These are phyloP conservation scores for Xylaria sp. DNA, from an alignment of 2,329 filamentous ascomycete genomes.

Conservation along the genomic window DNA sequence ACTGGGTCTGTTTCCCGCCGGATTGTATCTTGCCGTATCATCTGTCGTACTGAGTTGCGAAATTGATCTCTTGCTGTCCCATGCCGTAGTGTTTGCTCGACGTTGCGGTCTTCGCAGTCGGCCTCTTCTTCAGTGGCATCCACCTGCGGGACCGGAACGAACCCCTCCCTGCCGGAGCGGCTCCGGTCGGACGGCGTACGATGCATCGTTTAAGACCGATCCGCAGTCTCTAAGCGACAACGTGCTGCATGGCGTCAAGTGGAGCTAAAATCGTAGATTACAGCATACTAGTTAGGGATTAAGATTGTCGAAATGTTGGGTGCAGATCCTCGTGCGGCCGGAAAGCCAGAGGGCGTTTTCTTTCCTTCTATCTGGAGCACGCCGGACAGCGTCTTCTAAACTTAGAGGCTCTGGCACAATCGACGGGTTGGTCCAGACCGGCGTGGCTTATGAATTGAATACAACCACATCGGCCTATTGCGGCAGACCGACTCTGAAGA, in stretches of 20 bases:
- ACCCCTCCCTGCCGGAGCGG: slow-evolving; percentile 14
- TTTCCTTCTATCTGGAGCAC: background rate
- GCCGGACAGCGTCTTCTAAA: slow-evolving; percentile 3
- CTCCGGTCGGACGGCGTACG: slow-evolving; percentile 15
- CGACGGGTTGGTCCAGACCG: slow-evolving; percentile 7
- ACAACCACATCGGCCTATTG: slow-evolving; percentile 18
- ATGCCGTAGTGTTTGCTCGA: slow-evolving; percentile 4
- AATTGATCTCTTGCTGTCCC: slow-evolving; percentile 21
- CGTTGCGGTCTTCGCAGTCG: slow-evolving; percentile 3
- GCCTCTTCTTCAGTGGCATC: slow-evolving; percentile 18
- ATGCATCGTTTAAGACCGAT: slow-evolving; percentile 16
- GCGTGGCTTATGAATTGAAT: slow-evolving; percentile 3
- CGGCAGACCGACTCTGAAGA: slow-evolving; percentile 5
- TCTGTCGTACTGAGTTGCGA: slow-evolving; percentile 25
- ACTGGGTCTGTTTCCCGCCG: slow-evolving; percentile 2
- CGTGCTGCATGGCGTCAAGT: slow-evolving; percentile 6
- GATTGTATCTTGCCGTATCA: slow-evolving; percentile 18
- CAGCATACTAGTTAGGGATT: background rate
- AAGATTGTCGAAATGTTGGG: background rate
- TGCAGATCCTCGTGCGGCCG: background rate
- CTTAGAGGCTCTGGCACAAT: background rate
- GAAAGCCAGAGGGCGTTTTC: background rate
- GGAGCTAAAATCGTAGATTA: background rate
- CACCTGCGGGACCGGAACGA: slow-evolving; percentile 25
- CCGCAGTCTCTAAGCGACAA: slow-evolving; percentile 1